Conservation (phyloP, 441 rosid species). For the Adansonia grandidieri region DNA sequence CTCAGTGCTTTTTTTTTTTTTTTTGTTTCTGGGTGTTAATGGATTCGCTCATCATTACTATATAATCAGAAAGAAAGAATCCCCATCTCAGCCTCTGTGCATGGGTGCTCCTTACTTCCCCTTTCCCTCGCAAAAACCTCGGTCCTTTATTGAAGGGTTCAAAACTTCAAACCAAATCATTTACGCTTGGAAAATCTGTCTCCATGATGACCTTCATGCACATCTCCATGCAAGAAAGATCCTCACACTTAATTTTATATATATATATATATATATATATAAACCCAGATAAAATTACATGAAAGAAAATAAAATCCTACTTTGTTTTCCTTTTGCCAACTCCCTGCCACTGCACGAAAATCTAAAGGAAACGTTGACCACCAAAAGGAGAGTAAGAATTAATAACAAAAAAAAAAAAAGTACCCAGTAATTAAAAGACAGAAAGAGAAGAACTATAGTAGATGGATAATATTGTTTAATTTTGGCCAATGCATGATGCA, state of each 20-base stretch:
- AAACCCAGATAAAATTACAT: neutral
- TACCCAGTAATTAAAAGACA: constrained; percentile 7
- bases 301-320: neutral
- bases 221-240: constrained; percentile 38
- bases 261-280: too few species aligned
- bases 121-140: constrained; percentile 29
- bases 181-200: constrained; percentile 61
- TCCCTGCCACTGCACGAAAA: neutral
- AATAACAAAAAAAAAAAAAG: neutral
- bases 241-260: neutral
- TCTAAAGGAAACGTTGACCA: constrained; percentile 16
- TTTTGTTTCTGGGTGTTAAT: constrained; percentile 4
- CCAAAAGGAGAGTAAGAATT: neutral
- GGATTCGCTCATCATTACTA: constrained; percentile 57
- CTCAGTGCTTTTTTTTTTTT: neutral
- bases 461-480: neutral
- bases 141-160: constrained; percentile 30
- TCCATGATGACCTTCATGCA: constrained; percentile 42
- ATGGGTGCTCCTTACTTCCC: neutral
- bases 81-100: neutral
- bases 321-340: neutral
- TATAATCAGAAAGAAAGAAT: constrained; percentile 39
- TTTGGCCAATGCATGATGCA: constrained; percentile 10
- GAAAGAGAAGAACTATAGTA: neutral
- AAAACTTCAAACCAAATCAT: constrained; percentile 48